Base-by-base conservation (phyloP, 768 basidiomycete genomes). In the Boletellus ananas region DNA sequence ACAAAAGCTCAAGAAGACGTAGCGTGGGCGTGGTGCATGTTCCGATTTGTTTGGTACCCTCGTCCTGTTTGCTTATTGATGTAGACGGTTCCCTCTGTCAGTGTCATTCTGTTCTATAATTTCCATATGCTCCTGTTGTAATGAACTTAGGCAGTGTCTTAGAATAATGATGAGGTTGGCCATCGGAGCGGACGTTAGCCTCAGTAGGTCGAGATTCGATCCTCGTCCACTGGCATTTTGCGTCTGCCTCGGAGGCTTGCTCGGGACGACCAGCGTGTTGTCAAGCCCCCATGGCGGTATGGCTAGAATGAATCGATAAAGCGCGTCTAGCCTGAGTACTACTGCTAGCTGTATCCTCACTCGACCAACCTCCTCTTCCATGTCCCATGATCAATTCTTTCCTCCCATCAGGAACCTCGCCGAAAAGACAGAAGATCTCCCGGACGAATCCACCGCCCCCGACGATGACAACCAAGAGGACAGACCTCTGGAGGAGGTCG, bases 401-500 rank as follows among this genome's bases (percentile, higher is more conserved):
- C 85, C 82, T 11, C 63, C 74, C 20, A 79, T 87, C 35, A 81
- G 83, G 6, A 63, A 76, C 17, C 66, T 83, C 34, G 85, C 79
- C 8, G 66, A 74, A 33, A 65, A 74, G 53, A 70, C 79, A n/a
- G 79, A 79, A 49, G 56, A 43, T 13, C 49, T 56, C 6, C 23
- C 52, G 2, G 62, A 50, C 54, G 70, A 76, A 29, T 58, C 20
- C 52, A 58, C 63, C 55, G 27, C 49, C 20, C 1, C 44, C 4
- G 52, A 56, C 25, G 71, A 66, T 31, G 74, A 74, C 36, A 70
- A 71, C 12, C 77, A 76, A 31, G 65, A 54, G 23, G 58, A 57
- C 44, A 75, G 77, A 47, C 82, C 82, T 0, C 79, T 94, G 10
- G 80, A 94, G 58, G 85, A 91, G 69, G 78, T 98, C 52, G 89